These are phyloP conservation scores for Stephania japonica DNA, from an alignment of 164 flowering plant species.

Conservation along the genomic window DNA sequence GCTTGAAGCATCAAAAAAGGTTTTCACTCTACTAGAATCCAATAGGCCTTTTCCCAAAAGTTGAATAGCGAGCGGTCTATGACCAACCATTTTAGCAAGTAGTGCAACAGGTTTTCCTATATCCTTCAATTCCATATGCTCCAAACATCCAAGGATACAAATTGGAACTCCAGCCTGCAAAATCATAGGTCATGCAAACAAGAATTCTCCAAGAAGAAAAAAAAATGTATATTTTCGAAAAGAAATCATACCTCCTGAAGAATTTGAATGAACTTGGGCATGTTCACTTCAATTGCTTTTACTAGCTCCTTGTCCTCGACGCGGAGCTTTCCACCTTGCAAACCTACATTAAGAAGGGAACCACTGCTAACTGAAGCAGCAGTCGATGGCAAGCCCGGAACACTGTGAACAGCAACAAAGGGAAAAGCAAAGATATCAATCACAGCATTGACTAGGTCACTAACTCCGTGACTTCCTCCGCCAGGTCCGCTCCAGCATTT, in stretches of 20 bases:
- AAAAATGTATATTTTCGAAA: background rate
- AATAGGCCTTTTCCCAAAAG: slow-evolving; percentile 77
- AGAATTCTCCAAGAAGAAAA: background rate
- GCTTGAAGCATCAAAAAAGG: slow-evolving; percentile 52
- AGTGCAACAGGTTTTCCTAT: slow-evolving; percentile 76
- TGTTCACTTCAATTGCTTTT: slow-evolving; percentile 64
- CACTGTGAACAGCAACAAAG: slow-evolving; percentile 80
- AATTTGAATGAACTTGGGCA: slow-evolving; percentile 68
- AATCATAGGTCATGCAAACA: background rate
- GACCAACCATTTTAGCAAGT: slow-evolving; percentile 76
- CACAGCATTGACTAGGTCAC: slow-evolving; percentile 59
- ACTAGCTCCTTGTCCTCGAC: slow-evolving; percentile 61
- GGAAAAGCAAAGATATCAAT: slow-evolving; percentile 93
- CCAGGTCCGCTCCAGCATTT: slow-evolving; percentile 85
- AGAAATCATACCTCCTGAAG: slow-evolving; percentile 62
- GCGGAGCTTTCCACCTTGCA: slow-evolving; percentile 68
- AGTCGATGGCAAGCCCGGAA: slow-evolving; percentile 65
- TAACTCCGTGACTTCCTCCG: slow-evolving; percentile 79
- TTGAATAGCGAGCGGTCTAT: slow-evolving; percentile 62
- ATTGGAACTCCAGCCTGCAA: slow-evolving; percentile 72
- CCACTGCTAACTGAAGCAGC: slow-evolving; percentile 92
- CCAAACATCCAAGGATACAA: slow-evolving; percentile 61
- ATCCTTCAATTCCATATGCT: slow-evolving; percentile 63
- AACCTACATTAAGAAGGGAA: slow-evolving; percentile 66
- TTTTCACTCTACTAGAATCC: slow-evolving; percentile 55